These are phyloP conservation scores for Sordariomycetes sp. DNA, from an alignment of 2,329 filamentous ascomycete species.

Conservation along the genomic window DNA sequence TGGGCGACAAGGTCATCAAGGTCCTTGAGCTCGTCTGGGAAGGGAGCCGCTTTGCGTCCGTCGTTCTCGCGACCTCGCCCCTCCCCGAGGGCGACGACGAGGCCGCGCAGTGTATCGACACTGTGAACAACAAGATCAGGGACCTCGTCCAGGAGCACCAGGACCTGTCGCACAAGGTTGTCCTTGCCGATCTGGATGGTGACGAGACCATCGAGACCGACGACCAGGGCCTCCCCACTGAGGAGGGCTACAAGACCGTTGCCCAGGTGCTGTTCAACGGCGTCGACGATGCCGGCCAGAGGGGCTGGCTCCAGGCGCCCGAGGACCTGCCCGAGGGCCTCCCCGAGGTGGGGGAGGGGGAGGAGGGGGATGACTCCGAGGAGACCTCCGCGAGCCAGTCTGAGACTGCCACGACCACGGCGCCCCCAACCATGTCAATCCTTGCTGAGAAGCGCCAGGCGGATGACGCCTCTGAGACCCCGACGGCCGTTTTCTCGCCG, in stretches of 20 bases:
- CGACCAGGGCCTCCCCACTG: conserved; percentile 16
- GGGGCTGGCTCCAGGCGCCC: conserved; percentile 6
- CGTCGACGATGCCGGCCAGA: conserved; percentile 14
- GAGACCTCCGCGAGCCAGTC: neutral
- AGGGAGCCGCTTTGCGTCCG: conserved; percentile 18
- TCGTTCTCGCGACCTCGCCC: conserved; percentile 21
- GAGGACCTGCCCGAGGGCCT: neutral
- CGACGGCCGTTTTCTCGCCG: no score
- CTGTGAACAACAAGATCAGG: conserved; percentile 17
- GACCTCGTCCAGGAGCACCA: conserved; percentile 12
- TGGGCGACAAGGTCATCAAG: conserved; percentile 17
- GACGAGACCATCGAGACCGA: conserved; percentile 18
- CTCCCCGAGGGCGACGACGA: conserved; percentile 12
- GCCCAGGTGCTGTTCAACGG: conserved; percentile 18
- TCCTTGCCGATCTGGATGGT: conserved; percentile 19
- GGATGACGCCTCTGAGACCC: no score
- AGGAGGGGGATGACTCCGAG: neutral
- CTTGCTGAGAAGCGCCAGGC: no score
- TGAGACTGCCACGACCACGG: neutral
- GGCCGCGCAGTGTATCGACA: conserved; percentile 12
- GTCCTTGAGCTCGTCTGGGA: conserved; percentile 17
- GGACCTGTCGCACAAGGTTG: conserved; percentile 12
- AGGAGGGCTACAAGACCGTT: conserved; percentile 24
- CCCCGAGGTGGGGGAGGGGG: neutral
- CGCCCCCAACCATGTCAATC: neutral